Base-by-base conservation (phyloP, 257 asterid species). In the Gynochthodes officinalis region DNA sequence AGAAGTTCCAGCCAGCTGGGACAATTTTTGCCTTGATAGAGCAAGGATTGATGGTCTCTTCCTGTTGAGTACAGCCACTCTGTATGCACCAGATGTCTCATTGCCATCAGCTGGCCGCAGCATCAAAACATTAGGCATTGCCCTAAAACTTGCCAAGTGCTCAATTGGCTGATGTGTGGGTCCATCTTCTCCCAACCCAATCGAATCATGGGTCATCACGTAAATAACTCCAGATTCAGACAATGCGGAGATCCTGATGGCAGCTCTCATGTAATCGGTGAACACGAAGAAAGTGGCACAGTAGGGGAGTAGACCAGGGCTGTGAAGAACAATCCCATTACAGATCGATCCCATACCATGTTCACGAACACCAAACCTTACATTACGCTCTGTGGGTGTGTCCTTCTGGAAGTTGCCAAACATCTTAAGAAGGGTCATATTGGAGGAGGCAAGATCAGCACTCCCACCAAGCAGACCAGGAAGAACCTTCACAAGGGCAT, bases 191-290 rank as follows among this genome's bases (percentile, higher is more conserved):
- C 92, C 95, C 12, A 89, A 84, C 43, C 92, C 95, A 19, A 89
- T 89, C 4, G 92, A 89, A 84, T 89, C 95, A 10, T 89, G 95
- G 28, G 92, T 87, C 95, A 86, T 86, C 32, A 87, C 92, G 39
- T 89, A 89, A 73, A 89, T 85, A 40, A 83, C 96, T 73, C 95
- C 79, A 42, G 95, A 88, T 72, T 88, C 83, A 23, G 69, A 79
- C 84, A 92, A 72, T 70, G 97, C 97, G 5, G 97, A 89, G 78
- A 92, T 79, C 46, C 97, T 81, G 44, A 89, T 89, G 88, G 97
- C 97, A 16, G 88, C 95, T 80, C 97, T 85, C 97, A 89, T 89
- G 87, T 91, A 91, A 81, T 91, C 97, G 0, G 96, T 89, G 91
- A 91, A 91, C 60, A 91, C 96, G 53, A 92, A 86, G 86, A 89